Percentiles rank a stretch among this genome's conserved stretches.
These are phyloP conservation scores for Scedosporium aurantiacum DNA, from an alignment of 2,329 filamentous ascomycete genomes.

Conservation along the genomic window DNA sequence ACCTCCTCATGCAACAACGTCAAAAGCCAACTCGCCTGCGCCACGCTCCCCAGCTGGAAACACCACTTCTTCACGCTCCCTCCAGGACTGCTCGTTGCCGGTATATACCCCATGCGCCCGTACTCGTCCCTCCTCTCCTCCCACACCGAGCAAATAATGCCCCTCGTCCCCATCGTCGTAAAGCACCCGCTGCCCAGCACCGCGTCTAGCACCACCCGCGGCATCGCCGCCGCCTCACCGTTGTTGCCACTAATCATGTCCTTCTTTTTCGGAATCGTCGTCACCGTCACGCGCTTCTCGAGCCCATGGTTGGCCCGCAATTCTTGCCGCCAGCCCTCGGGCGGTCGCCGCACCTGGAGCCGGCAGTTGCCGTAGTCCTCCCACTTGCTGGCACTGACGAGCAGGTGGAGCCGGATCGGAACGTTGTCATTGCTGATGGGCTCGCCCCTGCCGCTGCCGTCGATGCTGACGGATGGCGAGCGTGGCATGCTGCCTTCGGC, in stretches of 20 bases:
- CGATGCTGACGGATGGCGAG: constrained; percentile 47
- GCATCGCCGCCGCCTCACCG: constrained; percentile 29
- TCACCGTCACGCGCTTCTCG: constrained; percentile 79
- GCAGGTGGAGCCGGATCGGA: constrained; percentile 75
- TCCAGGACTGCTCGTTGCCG: constrained; percentile 37
- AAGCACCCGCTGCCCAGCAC: constrained; percentile 78
- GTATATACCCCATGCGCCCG: constrained; percentile 40
- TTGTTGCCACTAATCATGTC: background rate
- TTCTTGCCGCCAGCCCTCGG: constrained; percentile 46
- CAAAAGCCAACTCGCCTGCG: constrained; percentile 45
- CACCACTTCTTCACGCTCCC: constrained; percentile 53
- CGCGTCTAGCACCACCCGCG: constrained; percentile 65
- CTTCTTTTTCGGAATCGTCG: constrained; percentile 52
- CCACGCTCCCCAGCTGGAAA: constrained; percentile 44
- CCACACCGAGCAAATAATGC: constrained; percentile 83
- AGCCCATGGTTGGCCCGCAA: constrained; percentile 51
- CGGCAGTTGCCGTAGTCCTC: constrained; percentile 79
- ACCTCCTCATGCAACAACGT: constrained; percentile 47
- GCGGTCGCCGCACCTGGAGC: constrained; percentile 72
- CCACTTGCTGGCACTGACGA: constrained; percentile 72
- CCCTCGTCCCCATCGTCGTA: constrained; percentile 69
- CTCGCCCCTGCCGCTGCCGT: constrained; percentile 36
- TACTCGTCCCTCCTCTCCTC: constrained; percentile 59
- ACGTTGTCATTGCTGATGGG: constrained; percentile 64
- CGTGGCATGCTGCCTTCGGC: constrained; percentile 37